Percentiles rank a stretch among this genome's conserved stretches.
These are phyloP conservation scores for Epichloe coenophiala DNA, from an alignment of 2,329 filamentous ascomycete species.

Conservation along the genomic window DNA sequence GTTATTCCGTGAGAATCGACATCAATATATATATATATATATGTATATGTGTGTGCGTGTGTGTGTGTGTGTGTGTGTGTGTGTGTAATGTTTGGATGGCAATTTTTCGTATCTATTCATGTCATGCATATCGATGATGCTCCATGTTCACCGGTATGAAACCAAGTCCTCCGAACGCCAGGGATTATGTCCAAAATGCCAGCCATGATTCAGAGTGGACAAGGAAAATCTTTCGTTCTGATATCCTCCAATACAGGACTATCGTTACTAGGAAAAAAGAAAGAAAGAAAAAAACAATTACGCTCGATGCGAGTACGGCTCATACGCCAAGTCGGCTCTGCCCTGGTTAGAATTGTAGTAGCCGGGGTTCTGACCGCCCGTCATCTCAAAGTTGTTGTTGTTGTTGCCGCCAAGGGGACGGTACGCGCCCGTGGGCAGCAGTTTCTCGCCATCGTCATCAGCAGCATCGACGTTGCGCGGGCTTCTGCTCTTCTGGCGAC, in stretches of 20 bases:
- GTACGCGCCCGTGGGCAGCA: constrained; percentile 27
- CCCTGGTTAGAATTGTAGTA: constrained; percentile 24
- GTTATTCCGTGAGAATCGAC: no score
- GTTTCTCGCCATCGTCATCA: constrained; percentile 41
- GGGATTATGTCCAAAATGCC: background rate
- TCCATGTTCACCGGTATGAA: constrained; percentile 1
- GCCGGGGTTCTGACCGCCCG: constrained; percentile 11
- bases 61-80: no score
- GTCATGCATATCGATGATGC: constrained; percentile 3
- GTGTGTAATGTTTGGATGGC: no score
- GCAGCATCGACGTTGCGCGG: constrained; percentile 16
- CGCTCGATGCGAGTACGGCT: constrained; percentile 47
- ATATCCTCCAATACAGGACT: background rate
- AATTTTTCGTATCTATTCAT: background rate
- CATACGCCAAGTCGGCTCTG: constrained; percentile 43
- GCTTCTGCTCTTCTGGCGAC: constrained; percentile 19
- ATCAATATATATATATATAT: no score
- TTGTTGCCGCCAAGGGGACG: constrained; percentile 15
- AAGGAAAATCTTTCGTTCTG: background rate
- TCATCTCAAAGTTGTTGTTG: constrained; percentile 21
- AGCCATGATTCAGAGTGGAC: background rate
- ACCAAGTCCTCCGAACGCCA: background rate
- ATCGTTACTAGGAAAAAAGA: background rate
- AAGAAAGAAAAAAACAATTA: constrained; percentile 20
- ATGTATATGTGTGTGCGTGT: no score